These are phyloP conservation scores for Dipodascopsis uninucleata DNA, from an alignment of 805 yeast genomes.

Conservation along the genomic window DNA sequence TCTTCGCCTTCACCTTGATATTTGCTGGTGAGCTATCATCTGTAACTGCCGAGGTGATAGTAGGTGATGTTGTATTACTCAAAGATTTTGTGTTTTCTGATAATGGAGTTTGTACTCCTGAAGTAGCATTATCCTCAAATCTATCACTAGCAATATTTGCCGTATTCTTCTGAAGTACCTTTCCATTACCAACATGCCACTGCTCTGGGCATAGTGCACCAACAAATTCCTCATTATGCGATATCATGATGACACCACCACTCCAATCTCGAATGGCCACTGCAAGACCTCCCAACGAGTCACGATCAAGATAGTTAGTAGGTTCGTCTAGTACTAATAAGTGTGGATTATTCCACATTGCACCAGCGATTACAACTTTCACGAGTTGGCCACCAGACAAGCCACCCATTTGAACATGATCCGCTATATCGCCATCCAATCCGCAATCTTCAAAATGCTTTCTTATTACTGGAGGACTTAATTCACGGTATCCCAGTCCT, in stretches of 20 bases:
- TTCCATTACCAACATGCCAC: constrained; percentile 94
- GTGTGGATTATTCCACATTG: constrained; percentile 99
- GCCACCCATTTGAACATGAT: constrained; percentile 95
- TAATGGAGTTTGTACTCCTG: constrained; percentile 42
- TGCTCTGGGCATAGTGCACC: constrained; percentile 98
- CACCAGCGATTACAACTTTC: constrained; percentile 98
- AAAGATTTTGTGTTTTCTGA: constrained; percentile 36
- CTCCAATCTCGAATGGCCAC: constrained; percentile 97
- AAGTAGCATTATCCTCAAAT: constrained; percentile 68
- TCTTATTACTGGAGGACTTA: constrained; percentile 85
- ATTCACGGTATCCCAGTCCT: constrained; percentile 96
- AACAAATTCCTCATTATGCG: constrained; percentile 94
- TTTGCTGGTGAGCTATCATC: constrained; percentile 93
- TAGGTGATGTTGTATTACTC: constrained; percentile 12
- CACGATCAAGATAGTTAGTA: constrained; percentile 96
- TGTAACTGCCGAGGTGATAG: constrained; percentile 27
- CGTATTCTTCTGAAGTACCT: constrained; percentile 77
- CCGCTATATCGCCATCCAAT: constrained; percentile 95
- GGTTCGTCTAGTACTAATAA: constrained; percentile 96
- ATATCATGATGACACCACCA: constrained; percentile 98
- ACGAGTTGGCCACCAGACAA: constrained; percentile 97
- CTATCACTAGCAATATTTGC: constrained; percentile 69
- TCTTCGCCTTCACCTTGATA: constrained; percentile 85
- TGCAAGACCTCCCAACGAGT: constrained; percentile 94
- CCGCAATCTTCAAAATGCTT: constrained; percentile 98